Base-by-base conservation (phyloP, 2,329 filamentous ascomycete species). In the Colletotrichum sp. region DNA sequence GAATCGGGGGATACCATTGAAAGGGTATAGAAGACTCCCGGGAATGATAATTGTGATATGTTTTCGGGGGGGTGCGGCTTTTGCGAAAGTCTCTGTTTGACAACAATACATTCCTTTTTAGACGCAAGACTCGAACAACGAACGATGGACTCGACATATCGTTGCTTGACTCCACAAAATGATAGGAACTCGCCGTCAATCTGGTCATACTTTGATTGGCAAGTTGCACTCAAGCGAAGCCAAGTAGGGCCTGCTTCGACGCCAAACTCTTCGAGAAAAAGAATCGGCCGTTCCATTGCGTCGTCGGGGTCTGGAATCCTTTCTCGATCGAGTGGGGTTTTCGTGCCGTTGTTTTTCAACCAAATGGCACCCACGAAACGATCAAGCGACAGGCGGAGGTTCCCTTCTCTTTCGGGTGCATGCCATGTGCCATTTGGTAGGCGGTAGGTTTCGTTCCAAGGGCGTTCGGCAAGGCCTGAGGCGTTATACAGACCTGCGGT, bases 131-230 rank as follows among this genome's bases (percentile, higher is more conserved):
- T 2, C 9, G 64, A 32, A 4, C 64, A 66, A 2, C 7, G n/a
- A 12, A 66, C n/a, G 9, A 38, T 18, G 1, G 38, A 52, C 38
- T 66, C 64, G 18, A 66, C 64, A 3, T 52, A 66, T 28, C 30
- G 3, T 12, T 66, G 64, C 12, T 34, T 34, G 18, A 55, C 38
- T 9, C n/a, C 15, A 6, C 64, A 66, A 12, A 6, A 21, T n/a
- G 38, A 26, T 6, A 1, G 9, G 6, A 66, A 32, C 2, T 15
- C 0, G 3, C 15, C 21, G 0, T 30, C 61, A 4, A 3, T 1
- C 18, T 8, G 13, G 3, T 21, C 1, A 4, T 21, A 12, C 8
- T 7, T 4, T 5, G n/a, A 28, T 8, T 1, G 0, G 15, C 8
- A 26, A 0, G 3, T 3, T 12, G 61, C 61, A 1, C 1, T 5